phyloP scores from a whole-genome alignment of 768 basidiomycete species.

The Pleurotus tuoliensis region DNA sequence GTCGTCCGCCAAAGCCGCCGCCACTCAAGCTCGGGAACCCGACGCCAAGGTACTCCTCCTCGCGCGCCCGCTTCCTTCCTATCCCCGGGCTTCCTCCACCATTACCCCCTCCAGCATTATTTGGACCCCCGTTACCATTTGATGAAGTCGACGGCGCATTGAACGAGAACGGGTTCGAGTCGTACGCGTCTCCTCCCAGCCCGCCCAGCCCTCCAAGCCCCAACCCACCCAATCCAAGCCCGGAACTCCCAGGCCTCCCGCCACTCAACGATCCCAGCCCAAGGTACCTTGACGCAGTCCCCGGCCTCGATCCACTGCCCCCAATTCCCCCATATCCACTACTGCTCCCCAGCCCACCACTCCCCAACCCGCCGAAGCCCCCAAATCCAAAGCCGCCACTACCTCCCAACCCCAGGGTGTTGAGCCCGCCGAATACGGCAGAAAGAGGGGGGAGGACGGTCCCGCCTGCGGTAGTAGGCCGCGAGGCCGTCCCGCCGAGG shows the following conservation, averaged over 20 bases:
- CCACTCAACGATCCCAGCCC: neutral
- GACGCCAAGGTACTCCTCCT: neutral
- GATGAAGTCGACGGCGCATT: constrained; percentile 16
- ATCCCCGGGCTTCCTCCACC: too few species aligned
- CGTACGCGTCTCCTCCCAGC: constrained; percentile 17
- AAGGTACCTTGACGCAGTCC: neutral
- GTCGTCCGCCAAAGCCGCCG: neutral
- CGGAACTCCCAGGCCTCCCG: neutral
- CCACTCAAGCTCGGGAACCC: neutral
- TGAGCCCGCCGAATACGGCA: neutral
- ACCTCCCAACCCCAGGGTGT: too few species aligned
- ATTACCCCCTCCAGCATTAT: too few species aligned
- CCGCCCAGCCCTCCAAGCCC: neutral
- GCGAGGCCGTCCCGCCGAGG: neutral
- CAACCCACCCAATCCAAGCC: neutral
- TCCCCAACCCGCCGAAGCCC: too few species aligned
- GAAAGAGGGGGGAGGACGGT: constrained; percentile 2
- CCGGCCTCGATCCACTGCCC: neutral
- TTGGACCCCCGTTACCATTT: too few species aligned
- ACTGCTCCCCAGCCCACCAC: too few species aligned
- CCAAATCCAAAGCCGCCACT: too few species aligned
- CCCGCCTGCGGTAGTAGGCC: constrained; percentile 2
- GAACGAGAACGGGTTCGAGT: constrained; percentile 58
- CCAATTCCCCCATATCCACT: neutral
- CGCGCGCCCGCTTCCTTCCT: neutral